Evolutionary conservation across 169 alveolate genomes (phyloP).

Genomic region (Plasmodium vivax): DNA sequence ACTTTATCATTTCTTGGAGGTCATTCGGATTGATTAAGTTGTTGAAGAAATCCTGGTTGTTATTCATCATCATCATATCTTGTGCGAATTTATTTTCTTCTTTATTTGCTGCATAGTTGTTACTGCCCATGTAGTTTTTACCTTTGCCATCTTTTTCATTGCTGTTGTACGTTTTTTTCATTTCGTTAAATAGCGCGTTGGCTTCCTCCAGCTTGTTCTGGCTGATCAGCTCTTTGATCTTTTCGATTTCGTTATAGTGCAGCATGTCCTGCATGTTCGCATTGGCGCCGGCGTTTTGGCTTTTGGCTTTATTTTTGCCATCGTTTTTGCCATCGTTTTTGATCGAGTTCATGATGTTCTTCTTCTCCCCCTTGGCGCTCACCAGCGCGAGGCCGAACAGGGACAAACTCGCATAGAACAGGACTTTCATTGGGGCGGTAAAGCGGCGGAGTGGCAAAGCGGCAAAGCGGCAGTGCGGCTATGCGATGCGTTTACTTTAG

Average conservation of each 20-base stretch:
- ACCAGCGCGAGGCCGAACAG: not conserved
- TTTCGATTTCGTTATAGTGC: not conserved
- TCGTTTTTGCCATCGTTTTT: constrained; percentile 17
- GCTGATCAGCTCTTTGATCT: constrained; percentile 27
- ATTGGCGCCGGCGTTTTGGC: not conserved
- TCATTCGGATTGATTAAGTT: constrained; percentile 63
- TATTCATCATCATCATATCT: not conserved
- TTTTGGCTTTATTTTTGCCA: not conserved
- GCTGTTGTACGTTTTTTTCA: not conserved
- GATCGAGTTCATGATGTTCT: not conserved
- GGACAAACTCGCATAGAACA: not conserved
- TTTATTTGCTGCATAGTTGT: not conserved
- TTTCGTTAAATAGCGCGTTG: constrained; percentile 25
- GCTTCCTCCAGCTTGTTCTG: constrained; percentile 59
- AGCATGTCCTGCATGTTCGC: not conserved
- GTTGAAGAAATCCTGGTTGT: not conserved
- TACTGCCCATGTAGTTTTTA: not conserved
- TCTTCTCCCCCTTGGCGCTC: constrained; percentile 23
- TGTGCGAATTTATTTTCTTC: not conserved
- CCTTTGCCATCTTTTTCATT: not conserved
- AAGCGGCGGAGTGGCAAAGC: not conserved
- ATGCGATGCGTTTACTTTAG: not conserved
- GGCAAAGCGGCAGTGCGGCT: not conserved
- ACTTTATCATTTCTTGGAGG: constrained; percentile 66
- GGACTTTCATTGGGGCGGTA: not conserved